Percentiles rank a stretch among this genome's conserved stretches.
Evolutionary conservation across 2,329 filamentous ascomycete species (phyloP).

Genomic region (Ustilaginoidea virens): DNA sequence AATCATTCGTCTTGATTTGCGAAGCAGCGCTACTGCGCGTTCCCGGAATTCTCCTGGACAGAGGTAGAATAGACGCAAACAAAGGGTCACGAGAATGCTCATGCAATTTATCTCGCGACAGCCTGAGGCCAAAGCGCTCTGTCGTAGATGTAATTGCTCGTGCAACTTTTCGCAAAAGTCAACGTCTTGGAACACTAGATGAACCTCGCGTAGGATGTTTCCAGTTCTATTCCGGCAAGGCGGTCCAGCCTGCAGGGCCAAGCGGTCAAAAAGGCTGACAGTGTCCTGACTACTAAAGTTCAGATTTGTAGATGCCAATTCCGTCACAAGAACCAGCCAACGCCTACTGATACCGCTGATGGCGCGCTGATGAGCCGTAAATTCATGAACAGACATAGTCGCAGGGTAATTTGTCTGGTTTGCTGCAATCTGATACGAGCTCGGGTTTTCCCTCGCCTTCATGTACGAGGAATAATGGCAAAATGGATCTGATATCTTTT

Average conservation of each 20-base stretch:
- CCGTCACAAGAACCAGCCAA: conserved; percentile 33
- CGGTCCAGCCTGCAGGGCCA: conserved; percentile 42
- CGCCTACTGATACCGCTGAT: conserved; percentile 28
- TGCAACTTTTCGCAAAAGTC: conserved; percentile 32
- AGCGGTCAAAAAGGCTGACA: conserved; percentile 29
- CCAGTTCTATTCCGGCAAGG: conserved; percentile 3
- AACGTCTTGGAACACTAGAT: conserved; percentile 32
- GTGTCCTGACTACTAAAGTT: conserved; percentile 44
- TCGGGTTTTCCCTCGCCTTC: conserved; percentile 21
- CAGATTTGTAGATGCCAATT: conserved; percentile 36
- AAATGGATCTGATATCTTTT: conserved; percentile 7
- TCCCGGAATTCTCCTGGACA: conserved; percentile 2
- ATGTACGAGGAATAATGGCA: conserved; percentile 1
- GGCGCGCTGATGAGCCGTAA: conserved; percentile 31
- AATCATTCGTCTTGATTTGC: conserved; percentile 24
- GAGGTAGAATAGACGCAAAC: conserved; percentile 21
- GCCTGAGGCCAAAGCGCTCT: conserved; percentile 32
- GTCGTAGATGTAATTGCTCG: conserved; percentile 25
- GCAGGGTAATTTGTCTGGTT: conserved; percentile 31
- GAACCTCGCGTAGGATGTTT: conserved; percentile 26
- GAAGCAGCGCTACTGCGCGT: conserved; percentile 19
- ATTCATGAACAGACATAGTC: conserved; percentile 34
- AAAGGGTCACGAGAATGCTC: conserved; percentile 38
- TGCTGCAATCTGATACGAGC: conserved; percentile 37
- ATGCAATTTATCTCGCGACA: conserved; percentile 45